Evolutionary conservation across 495 filamentous ascomycete species (phyloP).

Genomic region (Mycothermus thermophilus): DNA sequence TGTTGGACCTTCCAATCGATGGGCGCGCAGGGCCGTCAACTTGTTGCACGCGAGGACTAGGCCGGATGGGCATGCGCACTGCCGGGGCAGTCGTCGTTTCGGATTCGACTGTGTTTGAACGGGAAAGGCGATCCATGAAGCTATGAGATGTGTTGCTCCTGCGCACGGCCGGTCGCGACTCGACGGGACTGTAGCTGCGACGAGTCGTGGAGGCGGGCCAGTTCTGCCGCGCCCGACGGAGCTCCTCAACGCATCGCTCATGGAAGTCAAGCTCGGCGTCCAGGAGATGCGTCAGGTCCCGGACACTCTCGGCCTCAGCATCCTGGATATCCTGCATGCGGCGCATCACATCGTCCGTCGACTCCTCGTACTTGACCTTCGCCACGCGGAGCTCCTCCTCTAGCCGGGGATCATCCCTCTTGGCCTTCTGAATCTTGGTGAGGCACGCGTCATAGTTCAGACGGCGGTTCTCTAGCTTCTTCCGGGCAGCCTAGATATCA

Average conservation of each 20-base stretch:
- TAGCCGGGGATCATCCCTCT: conserved; percentile 81
- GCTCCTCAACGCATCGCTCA: conserved; percentile 70
- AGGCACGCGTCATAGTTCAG: conserved; percentile 85
- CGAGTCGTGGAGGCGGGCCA: conserved; percentile 23
- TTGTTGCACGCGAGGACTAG: conserved; percentile 24
- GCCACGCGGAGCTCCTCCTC: conserved; percentile 87
- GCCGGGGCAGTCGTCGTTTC: conserved; percentile 22
- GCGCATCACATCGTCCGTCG: conserved; percentile 80
- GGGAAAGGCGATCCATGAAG: conserved; percentile 27
- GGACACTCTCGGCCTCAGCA: conserved; percentile 69
- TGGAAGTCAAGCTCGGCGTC: conserved; percentile 88
- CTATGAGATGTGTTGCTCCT: conserved; percentile 35
- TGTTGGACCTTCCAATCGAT: conserved; percentile 22
- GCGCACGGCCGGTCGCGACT: conserved; percentile 20
- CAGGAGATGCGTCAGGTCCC: conserved; percentile 66
- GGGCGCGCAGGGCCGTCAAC: conserved; percentile 26
- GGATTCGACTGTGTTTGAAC: conserved; percentile 24
- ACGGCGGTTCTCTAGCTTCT: conserved; percentile 86
- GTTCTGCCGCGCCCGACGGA: conserved; percentile 35
- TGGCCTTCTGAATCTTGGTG: conserved; percentile 84
- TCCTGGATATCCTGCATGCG: conserved; percentile 97
- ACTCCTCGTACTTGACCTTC: conserved; percentile 94
- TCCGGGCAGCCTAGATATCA: conserved; percentile 52
- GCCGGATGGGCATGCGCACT: conserved; percentile 50
- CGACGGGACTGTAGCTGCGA: conserved; percentile 14